These are phyloP conservation scores for Wickerhamiella musiphila DNA, from an alignment of 805 yeast genomes.

Conservation along the genomic window DNA sequence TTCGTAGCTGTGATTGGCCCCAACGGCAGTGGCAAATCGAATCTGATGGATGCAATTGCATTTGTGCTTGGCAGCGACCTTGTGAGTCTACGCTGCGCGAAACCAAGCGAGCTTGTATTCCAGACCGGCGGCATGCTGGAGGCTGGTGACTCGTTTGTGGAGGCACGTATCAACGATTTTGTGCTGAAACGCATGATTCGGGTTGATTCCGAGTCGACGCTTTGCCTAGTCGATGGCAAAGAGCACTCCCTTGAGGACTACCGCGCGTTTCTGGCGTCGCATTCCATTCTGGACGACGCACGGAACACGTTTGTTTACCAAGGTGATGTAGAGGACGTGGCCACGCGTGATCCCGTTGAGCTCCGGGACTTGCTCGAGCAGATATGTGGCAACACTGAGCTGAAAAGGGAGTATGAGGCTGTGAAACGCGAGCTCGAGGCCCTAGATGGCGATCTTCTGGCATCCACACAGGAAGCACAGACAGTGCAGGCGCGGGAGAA, in stretches of 20 bases:
- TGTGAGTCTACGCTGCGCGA: slow-evolving; percentile 54
- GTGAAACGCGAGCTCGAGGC: slow-evolving; percentile 43
- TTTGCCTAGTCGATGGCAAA: slow-evolving; percentile 8
- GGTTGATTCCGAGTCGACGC: background rate
- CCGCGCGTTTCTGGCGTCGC: slow-evolving; percentile 43
- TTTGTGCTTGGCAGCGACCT: slow-evolving; percentile 80
- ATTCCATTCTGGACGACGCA: slow-evolving; percentile 75
- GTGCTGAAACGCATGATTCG: slow-evolving; percentile 8
- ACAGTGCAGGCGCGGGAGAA: slow-evolving; percentile 8
- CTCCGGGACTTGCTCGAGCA: slow-evolving; percentile 60
- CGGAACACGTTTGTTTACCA: slow-evolving; percentile 87
- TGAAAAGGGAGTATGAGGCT: slow-evolving; percentile 43
- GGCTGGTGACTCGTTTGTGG: slow-evolving; percentile 9
- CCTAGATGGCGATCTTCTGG: slow-evolving; percentile 41
- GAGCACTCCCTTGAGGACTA: slow-evolving; percentile 29
- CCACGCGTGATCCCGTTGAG: slow-evolving; percentile 67
- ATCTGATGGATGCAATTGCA: slow-evolving; percentile 93
- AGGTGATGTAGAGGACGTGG: slow-evolving; percentile 90
- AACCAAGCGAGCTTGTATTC: slow-evolving; percentile 66
- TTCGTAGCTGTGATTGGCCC: slow-evolving; percentile 94
- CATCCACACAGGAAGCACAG: slow-evolving; percentile 31
- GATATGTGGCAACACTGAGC: slow-evolving; percentile 64
- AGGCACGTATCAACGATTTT: slow-evolving; percentile 1
- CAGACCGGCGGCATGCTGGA: slow-evolving; percentile 26
- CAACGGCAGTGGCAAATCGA: slow-evolving; percentile 96